Evolutionary conservation across 2,329 filamentous ascomycete genomes (phyloP), one percentile per base, ranked within the genome.

Genomic region (Calonectria pseudoreteaudii): DNA sequence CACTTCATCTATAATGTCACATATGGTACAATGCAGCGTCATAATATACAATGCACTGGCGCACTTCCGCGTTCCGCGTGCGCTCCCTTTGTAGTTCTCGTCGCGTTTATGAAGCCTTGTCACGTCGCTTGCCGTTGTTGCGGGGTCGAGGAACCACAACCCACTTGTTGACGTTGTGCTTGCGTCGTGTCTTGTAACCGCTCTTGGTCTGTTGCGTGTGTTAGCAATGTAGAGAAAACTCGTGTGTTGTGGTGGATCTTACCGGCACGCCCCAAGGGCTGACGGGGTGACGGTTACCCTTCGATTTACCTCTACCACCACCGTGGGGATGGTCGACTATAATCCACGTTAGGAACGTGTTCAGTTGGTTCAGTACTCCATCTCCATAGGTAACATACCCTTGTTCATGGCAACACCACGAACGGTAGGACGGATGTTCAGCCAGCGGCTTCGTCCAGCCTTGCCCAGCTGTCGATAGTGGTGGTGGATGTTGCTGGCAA

Each of bases 401-500:
- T 96, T 95, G 88, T 99, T 99, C 97, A 99, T 99, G 76, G 97
- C 97, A 80, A 98, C 87, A 93, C 97, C 97, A 88, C 97, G 93
- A 56, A 99, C 97, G 0, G 97, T 98, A 20, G 97, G 97, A 79
- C 97, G 90, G 82, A 97, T 98, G 83, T 97, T 97, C 78, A 98
- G 86, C 96, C 95, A 98, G 82, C 97, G 92, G 80, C 93, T 95
- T 81, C 97, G 92, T 83, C 97, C 97, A 80, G 97, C 97, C 88
- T 99, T 99, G 80, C 97, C 97, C 71, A 99, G 90, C 82, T 97
- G 95, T 77, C 92, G 90, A 85, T 97, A 98, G 78, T 98, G 95
- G 84, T 95, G 94, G 84, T 98, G 94, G 60, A 94, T 91, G 85
- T 99, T 99, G 90, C 97, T 98, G 50, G 96, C 93, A 73, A 98